A percentile compares a stretch with the other conserved stretches of the same genome.
These are phyloP conservation scores for Cinchona pubescens DNA, from an alignment of 257 asterid species.

Conservation along the genomic window DNA sequence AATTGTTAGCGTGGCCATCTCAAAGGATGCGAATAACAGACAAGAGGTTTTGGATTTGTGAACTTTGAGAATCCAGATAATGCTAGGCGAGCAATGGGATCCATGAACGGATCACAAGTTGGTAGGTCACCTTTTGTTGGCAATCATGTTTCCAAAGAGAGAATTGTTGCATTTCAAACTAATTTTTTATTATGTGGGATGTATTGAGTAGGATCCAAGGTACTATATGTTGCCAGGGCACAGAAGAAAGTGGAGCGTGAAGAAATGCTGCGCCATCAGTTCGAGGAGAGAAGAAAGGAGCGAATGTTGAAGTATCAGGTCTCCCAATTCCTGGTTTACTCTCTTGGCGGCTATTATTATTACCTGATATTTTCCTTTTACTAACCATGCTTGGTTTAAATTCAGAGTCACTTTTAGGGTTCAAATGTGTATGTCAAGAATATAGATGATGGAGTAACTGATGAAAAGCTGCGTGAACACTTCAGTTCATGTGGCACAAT, in stretches of 20 bases:
- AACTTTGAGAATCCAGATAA: slow-evolving; percentile 53
- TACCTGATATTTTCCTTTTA: background rate
- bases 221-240: slow-evolving; percentile 73
- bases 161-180: slow-evolving; percentile 1
- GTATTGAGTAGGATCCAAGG: slow-evolving; percentile 57
- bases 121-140: slow-evolving; percentile 40
- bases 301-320: slow-evolving; percentile 67
- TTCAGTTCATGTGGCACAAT: slow-evolving; percentile 72
- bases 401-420: slow-evolving; percentile 45
- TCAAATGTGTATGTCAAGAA: slow-evolving; percentile 84
- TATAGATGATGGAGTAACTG: slow-evolving; percentile 62
- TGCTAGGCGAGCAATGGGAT: slow-evolving; percentile 49
- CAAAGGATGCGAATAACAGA: slow-evolving; percentile 41
- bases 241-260: slow-evolving; percentile 81
- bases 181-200: slow-evolving; percentile 7
- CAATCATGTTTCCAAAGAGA: slow-evolving; percentile 3
- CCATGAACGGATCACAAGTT: slow-evolving; percentile 50
- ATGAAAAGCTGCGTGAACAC: slow-evolving; percentile 57
- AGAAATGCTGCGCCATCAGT: slow-evolving; percentile 57
- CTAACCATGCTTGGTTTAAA: slow-evolving; percentile 14
- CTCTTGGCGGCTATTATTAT: slow-evolving; percentile 10
- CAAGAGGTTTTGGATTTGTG: slow-evolving; percentile 61
- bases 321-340: background rate
- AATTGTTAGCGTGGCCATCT: slow-evolving; percentile 38
- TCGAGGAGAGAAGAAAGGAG: slow-evolving; percentile 74